Evolutionary conservation across 805 yeast genomes (phyloP), one percentile per base, ranked within the genome.

Genomic region (Ogataea populi-albae): DNA sequence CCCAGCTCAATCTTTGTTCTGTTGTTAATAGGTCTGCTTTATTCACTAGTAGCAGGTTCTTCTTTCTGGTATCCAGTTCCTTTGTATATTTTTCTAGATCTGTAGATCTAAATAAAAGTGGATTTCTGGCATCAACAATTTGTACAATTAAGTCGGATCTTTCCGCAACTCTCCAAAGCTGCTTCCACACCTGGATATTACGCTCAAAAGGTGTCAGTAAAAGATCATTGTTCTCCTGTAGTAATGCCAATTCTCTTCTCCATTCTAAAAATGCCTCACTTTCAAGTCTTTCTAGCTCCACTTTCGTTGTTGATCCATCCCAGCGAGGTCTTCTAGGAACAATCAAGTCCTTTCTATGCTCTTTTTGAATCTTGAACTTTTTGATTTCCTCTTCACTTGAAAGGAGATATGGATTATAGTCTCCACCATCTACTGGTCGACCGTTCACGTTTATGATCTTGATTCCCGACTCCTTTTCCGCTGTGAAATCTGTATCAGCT

Each of bases 171-270:
- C 98, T 77, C 98, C 98, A 93, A 47, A 93, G 68, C 64, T 93
- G 98, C 57, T 93, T 80, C 98, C 98, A 93, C 40, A 93, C 97
- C 69, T 91, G 96, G 46, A 93, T 69, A 59, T 93, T 93, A 67
- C 98, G 79, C 67, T 93, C 98, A 57, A 91, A 93, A 4, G 98
- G 98, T 0, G 98, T 93, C 57, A 93, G 71, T 40, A 89, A 67
- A 52, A 93, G 68, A 59, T 91, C 95, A 46, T 87, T 78, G 49
- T 73, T 75, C 59, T 91, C 95, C 45, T 89, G 94, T 38, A 93
- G 68, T 28, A 72, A 62, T 0, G 98, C 98, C 43, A 93, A 71
- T 33, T 79, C 80, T 56, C 98, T 73, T 66, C 99, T 78, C 99
- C 99, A 93, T 20, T 85, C 82, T 52, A 93, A 71, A 55, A 93